Conservation (phyloP, 2,329 filamentous ascomycete genomes). For the Triangularia setosa region DNA sequence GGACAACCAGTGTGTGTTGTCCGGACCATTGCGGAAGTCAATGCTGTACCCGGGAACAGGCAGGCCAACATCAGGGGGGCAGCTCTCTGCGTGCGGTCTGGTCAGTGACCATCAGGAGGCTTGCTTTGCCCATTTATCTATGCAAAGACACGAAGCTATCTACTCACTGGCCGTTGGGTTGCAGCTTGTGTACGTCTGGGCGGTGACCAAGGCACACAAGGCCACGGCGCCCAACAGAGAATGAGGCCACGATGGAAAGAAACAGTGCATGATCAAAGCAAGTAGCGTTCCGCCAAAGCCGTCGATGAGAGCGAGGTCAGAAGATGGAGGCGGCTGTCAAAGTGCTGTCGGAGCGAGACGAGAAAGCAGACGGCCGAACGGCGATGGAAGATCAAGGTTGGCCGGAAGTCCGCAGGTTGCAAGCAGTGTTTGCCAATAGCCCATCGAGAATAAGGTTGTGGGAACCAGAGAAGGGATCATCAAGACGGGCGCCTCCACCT, state of each 20-base stretch:
- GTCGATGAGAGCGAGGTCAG: not conserved
- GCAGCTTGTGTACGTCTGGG: constrained; percentile 24
- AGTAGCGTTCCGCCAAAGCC: not conserved
- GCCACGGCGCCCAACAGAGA: constrained; percentile 4
- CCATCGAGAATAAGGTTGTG: not conserved
- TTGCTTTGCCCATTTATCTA: not conserved
- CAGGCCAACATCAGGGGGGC: not conserved
- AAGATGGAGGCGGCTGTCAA: not conserved
- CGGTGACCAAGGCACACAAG: constrained; percentile 1
- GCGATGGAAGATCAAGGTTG: not conserved
- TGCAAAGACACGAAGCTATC: not conserved
- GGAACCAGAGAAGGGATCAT: not conserved
- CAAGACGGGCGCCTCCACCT: not conserved
- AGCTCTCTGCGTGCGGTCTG: not conserved
- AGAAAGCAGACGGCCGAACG: not conserved
- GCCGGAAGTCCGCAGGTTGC: not conserved
- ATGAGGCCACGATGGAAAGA: not conserved
- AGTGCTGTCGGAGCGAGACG: not conserved
- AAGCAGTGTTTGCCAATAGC: not conserved
- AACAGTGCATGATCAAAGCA: not conserved
- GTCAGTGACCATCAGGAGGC: not conserved
- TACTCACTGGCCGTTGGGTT: constrained; percentile 23
- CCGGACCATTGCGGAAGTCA: constrained; percentile 75
- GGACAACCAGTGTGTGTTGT: constrained; percentile 62
- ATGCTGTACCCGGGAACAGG: constrained; percentile 70